Evolutionary conservation across 176 grass and related monocot genomes (phyloP).

Genomic region (Pharus latifolius): DNA sequence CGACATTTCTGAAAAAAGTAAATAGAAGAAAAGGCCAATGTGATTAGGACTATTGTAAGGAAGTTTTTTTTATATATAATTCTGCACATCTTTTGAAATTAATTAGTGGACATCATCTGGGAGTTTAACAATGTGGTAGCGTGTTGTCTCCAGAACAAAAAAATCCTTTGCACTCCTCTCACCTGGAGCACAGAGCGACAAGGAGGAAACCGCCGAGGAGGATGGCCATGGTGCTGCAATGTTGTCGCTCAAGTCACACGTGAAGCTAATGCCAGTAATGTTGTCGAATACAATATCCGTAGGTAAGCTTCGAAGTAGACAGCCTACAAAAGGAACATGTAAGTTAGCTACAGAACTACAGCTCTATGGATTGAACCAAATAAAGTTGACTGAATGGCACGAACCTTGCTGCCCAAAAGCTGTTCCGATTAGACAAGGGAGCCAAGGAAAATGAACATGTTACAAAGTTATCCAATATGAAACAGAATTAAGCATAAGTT

Average conservation of each 20-base stretch:
- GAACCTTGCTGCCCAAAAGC: conserved; percentile 94
- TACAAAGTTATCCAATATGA: conserved; percentile 25
- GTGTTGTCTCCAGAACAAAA: background rate
- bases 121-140: background rate
- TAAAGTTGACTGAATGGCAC: conserved; percentile 15
- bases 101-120: no score
- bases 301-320: conserved; percentile 86
- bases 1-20: conserved; percentile 78
- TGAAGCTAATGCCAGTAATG: conserved; percentile 84
- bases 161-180: background rate
- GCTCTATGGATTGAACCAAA: conserved; percentile 2
- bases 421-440: conserved; percentile 25
- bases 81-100: background rate
- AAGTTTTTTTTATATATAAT: background rate
- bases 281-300: conserved; percentile 88
- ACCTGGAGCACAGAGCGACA: conserved; percentile 96
- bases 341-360: conserved; percentile 7
- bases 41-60: background rate
- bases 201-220: conserved; percentile 83
- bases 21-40: background rate
- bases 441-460: conserved; percentile 25
- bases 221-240: conserved; percentile 97
- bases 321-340: conserved; percentile 40
- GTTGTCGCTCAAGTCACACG: conserved; percentile 92
- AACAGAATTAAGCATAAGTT: conserved; percentile 4